Conservation (phyloP, 1,284 basidiomycete genomes). For the Ustilago esculenta region DNA sequence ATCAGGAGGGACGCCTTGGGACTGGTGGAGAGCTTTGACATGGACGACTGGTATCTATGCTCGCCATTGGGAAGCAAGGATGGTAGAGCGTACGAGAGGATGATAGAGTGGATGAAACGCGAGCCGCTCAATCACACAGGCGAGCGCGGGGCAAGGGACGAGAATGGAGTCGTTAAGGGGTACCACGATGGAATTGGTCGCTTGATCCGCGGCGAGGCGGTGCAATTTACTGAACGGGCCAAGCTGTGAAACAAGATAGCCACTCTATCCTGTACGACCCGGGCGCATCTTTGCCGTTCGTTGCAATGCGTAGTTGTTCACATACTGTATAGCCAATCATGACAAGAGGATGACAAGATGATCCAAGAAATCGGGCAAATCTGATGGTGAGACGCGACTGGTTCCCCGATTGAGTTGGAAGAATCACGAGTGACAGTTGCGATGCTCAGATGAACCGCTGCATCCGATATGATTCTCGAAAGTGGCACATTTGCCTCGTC, state of each 20-base stretch:
- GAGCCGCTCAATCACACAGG: slow-evolving; percentile 56
- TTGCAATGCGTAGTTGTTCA: too few relatives aligned
- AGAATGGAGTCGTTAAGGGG: slow-evolving; percentile 52
- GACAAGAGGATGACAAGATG: background rate
- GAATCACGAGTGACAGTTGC: slow-evolving; percentile 8
- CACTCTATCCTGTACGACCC: too few relatives aligned
- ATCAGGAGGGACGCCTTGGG: slow-evolving; percentile 43
- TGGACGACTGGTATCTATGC: slow-evolving; percentile 60
- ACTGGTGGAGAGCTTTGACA: slow-evolving; percentile 53
- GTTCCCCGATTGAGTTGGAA: slow-evolving; percentile 10
- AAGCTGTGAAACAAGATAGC: slow-evolving; percentile 25
- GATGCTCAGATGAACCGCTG: slow-evolving; percentile 11
- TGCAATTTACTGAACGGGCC: slow-evolving; percentile 31
- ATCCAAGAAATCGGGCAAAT: slow-evolving; percentile 11
- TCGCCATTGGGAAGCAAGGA: slow-evolving; percentile 51
- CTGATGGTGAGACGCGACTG: background rate
- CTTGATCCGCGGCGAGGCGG: slow-evolving; percentile 51
- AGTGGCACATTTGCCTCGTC: too few relatives aligned
- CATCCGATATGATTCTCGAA: slow-evolving; percentile 2
- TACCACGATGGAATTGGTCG: slow-evolving; percentile 49
- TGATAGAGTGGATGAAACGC: slow-evolving; percentile 60
- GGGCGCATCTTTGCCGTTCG: too few relatives aligned
- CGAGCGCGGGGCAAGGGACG: slow-evolving; percentile 44
- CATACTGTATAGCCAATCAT: too few relatives aligned
- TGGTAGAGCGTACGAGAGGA: slow-evolving; percentile 52